Percentiles rank a stretch among this genome's conserved stretches.
Evolutionary conservation across 23 red algal species (phyloP).

Genomic region (Gracilaria gracilis): DNA sequence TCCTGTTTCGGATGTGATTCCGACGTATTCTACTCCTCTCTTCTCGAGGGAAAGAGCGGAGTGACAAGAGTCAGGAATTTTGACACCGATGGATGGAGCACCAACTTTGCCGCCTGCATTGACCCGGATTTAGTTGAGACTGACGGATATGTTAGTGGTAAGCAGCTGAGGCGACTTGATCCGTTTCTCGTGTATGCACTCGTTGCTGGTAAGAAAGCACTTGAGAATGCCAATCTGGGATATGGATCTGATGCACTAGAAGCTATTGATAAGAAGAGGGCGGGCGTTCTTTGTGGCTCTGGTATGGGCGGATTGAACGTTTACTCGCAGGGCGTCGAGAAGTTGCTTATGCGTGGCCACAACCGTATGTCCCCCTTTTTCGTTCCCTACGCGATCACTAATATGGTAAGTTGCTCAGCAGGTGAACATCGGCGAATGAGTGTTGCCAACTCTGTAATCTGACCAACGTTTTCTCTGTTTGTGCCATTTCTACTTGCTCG

Average conservation of each 20-base stretch:
- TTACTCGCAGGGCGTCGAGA: slow-evolving; percentile 85
- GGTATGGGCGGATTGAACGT: slow-evolving; percentile 96
- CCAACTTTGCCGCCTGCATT: slow-evolving; percentile 87
- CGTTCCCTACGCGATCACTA: slow-evolving; percentile 98
- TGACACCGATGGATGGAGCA: slow-evolving; percentile 79
- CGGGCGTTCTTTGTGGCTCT: slow-evolving; percentile 84
- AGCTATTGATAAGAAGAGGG: slow-evolving; percentile 78
- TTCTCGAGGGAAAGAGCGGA: slow-evolving; percentile 93
- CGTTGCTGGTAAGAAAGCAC: slow-evolving; percentile 84
- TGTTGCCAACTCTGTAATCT: neutral
- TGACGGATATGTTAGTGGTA: slow-evolving; percentile 73
- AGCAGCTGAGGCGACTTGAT: slow-evolving; percentile 83
- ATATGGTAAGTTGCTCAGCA: slow-evolving; percentile 79
- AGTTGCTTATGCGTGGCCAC: slow-evolving; percentile 60
- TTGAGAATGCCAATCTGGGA: slow-evolving; percentile 80
- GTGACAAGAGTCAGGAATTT: slow-evolving; percentile 75
- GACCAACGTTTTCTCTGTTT: neutral
- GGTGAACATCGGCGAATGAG: neutral
- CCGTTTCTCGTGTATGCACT: slow-evolving; percentile 88
- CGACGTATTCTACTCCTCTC: slow-evolving; percentile 84
- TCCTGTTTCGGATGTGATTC: slow-evolving; percentile 96
- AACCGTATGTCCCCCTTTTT: slow-evolving; percentile 97
- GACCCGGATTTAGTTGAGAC: slow-evolving; percentile 52
- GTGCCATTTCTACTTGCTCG: neutral
- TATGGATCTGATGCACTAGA: slow-evolving; percentile 67